Evolutionary conservation across 2,329 filamentous ascomycete genomes (phyloP).

Genomic region (Beauveria sp.): DNA sequence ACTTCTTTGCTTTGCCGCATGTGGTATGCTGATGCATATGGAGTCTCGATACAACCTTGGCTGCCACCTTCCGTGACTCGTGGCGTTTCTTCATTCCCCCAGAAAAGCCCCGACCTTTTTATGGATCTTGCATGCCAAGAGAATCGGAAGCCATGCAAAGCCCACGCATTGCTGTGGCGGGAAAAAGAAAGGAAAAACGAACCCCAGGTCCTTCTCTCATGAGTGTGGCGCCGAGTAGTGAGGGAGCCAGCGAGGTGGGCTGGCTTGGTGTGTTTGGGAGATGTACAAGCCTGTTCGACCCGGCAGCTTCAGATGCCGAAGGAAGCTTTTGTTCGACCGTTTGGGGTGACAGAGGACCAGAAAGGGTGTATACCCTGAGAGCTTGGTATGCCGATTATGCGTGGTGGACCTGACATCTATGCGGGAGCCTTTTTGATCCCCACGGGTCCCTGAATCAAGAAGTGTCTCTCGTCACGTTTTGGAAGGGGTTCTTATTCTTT

Average conservation of each 20-base stretch:
- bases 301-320: conserved; percentile 4
- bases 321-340: neutral
- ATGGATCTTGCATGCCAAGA: neutral
- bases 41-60: neutral
- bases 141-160: neutral
- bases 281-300: neutral
- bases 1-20: too few relatives aligned
- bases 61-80: conserved; percentile 2
- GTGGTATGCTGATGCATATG: too few relatives aligned
- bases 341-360: neutral
- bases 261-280: conserved; percentile 6
- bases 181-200: neutral
- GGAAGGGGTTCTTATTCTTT: neutral
- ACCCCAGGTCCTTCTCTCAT: neutral
- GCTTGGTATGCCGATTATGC: conserved; percentile 8
- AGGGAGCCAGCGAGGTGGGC: neutral
- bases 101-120: neutral
- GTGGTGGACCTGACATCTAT: neutral
- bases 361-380: neutral
- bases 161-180: neutral
- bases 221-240: neutral
- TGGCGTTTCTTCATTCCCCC: conserved; percentile 1
- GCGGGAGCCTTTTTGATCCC: neutral
- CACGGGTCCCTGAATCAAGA: conserved; percentile 7
- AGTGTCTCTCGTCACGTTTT: neutral